Evolutionary conservation across 352 stramenopile genomes (phyloP), one percentile per base, ranked within the genome.

Genomic region (Aphanomyces invadans): DNA sequence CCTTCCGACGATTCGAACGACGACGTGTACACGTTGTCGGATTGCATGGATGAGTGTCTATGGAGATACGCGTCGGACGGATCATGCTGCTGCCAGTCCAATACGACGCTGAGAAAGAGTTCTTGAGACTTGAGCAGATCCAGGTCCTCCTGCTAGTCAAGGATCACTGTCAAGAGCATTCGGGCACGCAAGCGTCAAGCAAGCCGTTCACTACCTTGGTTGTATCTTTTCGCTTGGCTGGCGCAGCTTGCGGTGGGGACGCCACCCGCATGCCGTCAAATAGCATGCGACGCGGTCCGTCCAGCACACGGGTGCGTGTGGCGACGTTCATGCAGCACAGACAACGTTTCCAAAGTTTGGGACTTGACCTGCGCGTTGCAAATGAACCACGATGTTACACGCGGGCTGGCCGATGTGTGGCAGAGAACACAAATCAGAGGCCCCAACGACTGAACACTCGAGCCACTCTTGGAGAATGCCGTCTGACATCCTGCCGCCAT

Each of bases 101-200:
- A 76, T 56, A 92, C 81, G 49, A 90, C 83, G 65, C 80, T 89
- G 38, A 92, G 70, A 67, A 91, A 92, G n/a, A 92, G 77, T 64
- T 90, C 81, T 42, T 92, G 81, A 17, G 79, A 88, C 72, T 71
- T 86, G 57, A 86, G 32, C 39, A 57, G 26, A 19, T 66, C 59
- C n/a, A 39, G 39, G 5, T 32, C 55, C 46, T 64, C 55, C 55
- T 64, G 33, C 49, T n/a, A n/a, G 31, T 45, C 4, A 11, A 45
- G 10, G 0, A 9, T 31, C 17, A 46, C 46, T 10, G 1, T 21
- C 26, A 60, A 7, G 25, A 39, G 2, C 15, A 29, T 23, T 7
- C 3, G 10, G 12, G 5, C 11, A 25, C 4, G 48, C 19, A 11
- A 33, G 25, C 3, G 26, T 57, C n/a, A n/a, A 2, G 49, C 23